These are phyloP conservation scores for Yarrowia yakushimensis DNA, from an alignment of 805 yeast species.

Conservation along the genomic window DNA sequence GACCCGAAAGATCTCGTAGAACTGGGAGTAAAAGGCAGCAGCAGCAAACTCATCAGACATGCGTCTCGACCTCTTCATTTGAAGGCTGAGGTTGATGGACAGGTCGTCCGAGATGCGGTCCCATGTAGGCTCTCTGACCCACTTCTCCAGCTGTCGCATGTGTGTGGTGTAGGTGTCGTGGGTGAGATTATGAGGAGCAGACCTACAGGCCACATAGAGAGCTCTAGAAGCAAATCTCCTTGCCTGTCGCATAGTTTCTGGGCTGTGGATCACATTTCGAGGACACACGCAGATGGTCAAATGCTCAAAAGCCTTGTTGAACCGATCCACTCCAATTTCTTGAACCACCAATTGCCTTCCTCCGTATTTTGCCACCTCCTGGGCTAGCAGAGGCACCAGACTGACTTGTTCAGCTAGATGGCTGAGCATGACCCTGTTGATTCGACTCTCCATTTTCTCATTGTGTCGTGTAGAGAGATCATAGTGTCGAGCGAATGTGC, in stretches of 20 bases:
- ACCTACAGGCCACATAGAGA: slow-evolving; percentile 5
- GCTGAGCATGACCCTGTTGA: background rate
- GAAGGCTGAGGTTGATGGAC: background rate
- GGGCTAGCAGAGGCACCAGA: slow-evolving; percentile 1
- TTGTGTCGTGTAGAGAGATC: background rate
- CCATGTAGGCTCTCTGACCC: background rate
- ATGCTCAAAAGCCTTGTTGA: background rate
- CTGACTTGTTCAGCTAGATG: background rate
- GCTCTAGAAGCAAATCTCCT: slow-evolving; percentile 17
- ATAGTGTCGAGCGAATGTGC: background rate
- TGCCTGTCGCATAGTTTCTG: slow-evolving; percentile 1
- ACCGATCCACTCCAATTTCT: background rate
- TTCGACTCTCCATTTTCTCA: background rate
- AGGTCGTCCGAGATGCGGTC: background rate
- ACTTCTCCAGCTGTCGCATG: background rate
- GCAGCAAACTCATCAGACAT: slow-evolving; percentile 9
- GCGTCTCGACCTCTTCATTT: background rate
- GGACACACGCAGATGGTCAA: background rate
- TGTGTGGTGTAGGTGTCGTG: background rate
- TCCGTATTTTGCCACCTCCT: slow-evolving; percentile 1
- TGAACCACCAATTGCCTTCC: background rate
- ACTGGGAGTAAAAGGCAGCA: slow-evolving; percentile 11
- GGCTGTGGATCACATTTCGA: background rate
- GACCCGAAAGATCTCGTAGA: slow-evolving; percentile 13
- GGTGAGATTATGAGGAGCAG: slow-evolving; percentile 16